These are phyloP conservation scores for Venturia effusa DNA, from an alignment of 2,329 filamentous ascomycete genomes.

Conservation along the genomic window DNA sequence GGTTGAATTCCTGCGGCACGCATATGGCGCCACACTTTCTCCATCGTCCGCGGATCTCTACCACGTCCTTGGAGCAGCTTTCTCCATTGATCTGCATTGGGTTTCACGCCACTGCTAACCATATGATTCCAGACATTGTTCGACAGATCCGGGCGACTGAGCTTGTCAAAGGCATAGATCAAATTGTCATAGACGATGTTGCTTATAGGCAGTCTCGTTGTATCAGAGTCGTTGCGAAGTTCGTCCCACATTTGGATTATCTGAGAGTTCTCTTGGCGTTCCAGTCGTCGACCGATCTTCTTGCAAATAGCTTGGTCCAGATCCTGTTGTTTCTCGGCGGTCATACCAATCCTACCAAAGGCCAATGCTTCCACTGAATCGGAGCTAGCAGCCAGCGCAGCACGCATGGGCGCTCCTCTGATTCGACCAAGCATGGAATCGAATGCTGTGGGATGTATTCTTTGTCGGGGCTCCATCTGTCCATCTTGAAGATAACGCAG, in stretches of 20 bases:
- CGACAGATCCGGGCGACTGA: not conserved
- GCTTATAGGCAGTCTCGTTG: not conserved
- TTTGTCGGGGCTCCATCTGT: not conserved
- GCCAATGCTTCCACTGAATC: not conserved
- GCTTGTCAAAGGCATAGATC: slow-evolving; percentile 1
- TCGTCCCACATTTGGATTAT: slow-evolving; percentile 1
- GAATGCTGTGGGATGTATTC: not conserved
- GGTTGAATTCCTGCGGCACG: slow-evolving; percentile 45
- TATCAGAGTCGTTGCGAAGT: not conserved
- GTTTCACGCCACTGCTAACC: slow-evolving; percentile 42
- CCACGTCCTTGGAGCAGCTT: slow-evolving; percentile 58
- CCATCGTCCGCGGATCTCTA: slow-evolving; percentile 48
- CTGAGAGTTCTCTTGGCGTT: not conserved
- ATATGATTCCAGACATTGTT: slow-evolving; percentile 46
- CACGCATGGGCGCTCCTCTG: not conserved
- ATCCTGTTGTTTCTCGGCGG: not conserved
- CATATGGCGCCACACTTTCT: slow-evolving; percentile 58
- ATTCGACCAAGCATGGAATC: not conserved
- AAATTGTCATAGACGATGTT: slow-evolving; percentile 2
- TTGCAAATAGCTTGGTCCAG: not conserved
- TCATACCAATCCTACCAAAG: not conserved
- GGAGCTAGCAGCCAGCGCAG: not conserved
- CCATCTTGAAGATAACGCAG: not conserved
- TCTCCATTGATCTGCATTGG: slow-evolving; percentile 58
- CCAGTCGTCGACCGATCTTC: not conserved